Evolutionary conservation across 352 stramenopile genomes (phyloP), one percentile per base, ranked within the genome.

Genomic region (Pseudoperonospora humuli): DNA sequence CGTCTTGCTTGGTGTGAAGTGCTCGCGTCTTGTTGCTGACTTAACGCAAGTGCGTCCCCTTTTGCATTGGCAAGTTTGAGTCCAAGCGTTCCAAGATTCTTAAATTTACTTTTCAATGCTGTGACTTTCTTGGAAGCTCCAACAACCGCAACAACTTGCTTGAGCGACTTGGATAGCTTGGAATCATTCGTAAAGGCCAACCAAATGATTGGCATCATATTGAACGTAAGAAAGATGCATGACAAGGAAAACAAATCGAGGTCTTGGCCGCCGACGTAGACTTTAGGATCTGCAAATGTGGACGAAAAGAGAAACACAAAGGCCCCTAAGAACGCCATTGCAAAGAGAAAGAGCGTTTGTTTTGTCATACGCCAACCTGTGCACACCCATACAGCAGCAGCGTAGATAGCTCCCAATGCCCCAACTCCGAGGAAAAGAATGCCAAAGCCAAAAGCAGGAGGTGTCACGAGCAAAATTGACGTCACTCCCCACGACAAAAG

Each of bases 121-220:
- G 68, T 84, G 4, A 86, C 70, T 45, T 90, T 93, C 44, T 93
- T 90, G 13, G 67, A 72, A 2, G 75, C 76, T 0, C 66, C 68
- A 5, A 91, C 77, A 7, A 83, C 71, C 4, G 78, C 70, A n/a
- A 90, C 50, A 11, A 93, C 77, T 36, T 91, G 75, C 2, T 75
- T 64, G 27, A 93, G 67, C 18, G 78, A 91, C 45, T 91, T 93
- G 14, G 71, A 77, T 10, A 93, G 52, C 61, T 93, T 87, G 5
- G 68, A 64, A 50, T 96, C 84, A 49, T 95, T 95, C 0, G 80
- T 87, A 54, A 96, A 95, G 5, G 78, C 80, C 27, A 96, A 74
- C 72, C 80, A 93, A n/a, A 95, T 75, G 56, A 95, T 83, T 6
- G 83, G 79, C 64, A 92, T 80, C 79, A 94, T 89, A 51, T 92